Percentiles rank a stretch among this genome's conserved stretches.
Evolutionary conservation across 352 stramenopile species (phyloP).

Genomic region (Pythium aristosporum): DNA sequence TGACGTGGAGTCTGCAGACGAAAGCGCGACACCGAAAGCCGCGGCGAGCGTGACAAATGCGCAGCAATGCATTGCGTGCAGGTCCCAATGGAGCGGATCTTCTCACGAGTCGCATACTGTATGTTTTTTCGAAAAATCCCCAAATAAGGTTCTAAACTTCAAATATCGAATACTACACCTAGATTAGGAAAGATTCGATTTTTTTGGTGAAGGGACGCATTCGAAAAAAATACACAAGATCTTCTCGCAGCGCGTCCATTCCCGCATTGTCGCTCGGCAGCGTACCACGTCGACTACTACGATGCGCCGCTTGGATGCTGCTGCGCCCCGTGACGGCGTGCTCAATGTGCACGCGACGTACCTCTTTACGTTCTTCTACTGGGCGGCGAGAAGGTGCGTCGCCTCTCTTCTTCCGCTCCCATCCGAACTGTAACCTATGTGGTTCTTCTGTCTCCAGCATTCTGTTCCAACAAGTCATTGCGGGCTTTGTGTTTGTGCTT

Average conservation of each 20-base stretch:
- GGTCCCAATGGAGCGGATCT: too few species aligned
- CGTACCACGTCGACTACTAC: too few species aligned
- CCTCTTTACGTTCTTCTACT: conserved; percentile 34
- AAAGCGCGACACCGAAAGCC: not conserved
- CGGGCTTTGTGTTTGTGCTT: conserved; percentile 38
- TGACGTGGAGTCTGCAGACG: not conserved
- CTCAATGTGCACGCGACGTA: conserved; percentile 30
- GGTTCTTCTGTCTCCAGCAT: conserved; percentile 25
- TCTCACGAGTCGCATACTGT: too few species aligned
- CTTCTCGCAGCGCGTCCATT: too few species aligned
- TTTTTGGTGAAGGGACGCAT: conserved; percentile 1
- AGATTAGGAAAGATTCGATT: conserved; percentile 15
- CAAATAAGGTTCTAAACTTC: too few species aligned
- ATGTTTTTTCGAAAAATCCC: too few species aligned
- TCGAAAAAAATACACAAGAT: too few species aligned
- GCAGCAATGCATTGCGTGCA: not conserved
- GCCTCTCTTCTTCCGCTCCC: too few species aligned
- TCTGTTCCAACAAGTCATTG: conserved; percentile 40
- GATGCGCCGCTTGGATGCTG: too few species aligned
- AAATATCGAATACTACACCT: not conserved
- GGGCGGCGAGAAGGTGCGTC: conserved; percentile 15
- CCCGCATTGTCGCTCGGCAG: too few species aligned
- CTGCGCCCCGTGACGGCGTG: conserved; percentile 12
- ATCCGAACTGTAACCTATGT: not conserved
- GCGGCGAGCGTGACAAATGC: not conserved